Base-by-base conservation (phyloP, 1,139 yeast genomes). In the Eremothecium cymbalariae region DNA sequence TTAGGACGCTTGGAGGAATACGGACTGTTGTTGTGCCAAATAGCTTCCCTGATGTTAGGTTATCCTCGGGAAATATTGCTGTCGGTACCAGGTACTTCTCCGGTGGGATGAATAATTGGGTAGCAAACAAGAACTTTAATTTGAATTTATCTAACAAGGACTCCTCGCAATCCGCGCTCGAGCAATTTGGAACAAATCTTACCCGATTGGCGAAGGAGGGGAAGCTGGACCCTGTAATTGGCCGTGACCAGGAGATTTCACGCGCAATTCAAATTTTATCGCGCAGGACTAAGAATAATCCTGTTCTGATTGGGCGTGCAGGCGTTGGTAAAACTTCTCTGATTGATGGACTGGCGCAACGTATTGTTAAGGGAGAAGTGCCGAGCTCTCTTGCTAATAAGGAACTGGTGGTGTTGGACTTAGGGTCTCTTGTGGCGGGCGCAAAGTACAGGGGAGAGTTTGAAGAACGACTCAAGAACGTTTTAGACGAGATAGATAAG, bases 291-390 rank as follows among this genome's bases (percentile, higher is more conserved):
- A 90, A 90, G 58, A 88, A 88, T 54, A 90, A 90, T 53, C 97
- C 97, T 0, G 94, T 90, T 0, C 61, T 90, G 34, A 85, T 88
- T 34, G 98, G 97, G 42, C 77, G 83, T 45, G 97, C 98, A 1
- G 98, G 98, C 62, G 93, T 95, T 0, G 98, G 98, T 62, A 90
- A 90, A 60, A 90, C 97, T 0, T 94, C 96, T 4, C 77, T 90
- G 36, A 81, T 90, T 75, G 98, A 90, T 58, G 98, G 97, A 1
- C 67, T 90, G 33, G 97, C 97, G 0, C 97, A 90, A 60, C 64
- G 96, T 48, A 86, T 90, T 37, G 75, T 84, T 11, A 75, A 82
- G 39, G 90, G 90, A 7, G 95, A 86, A 52, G 98, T 90, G 1
- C 98, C 98, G 0, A 97, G 90, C 42, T 74, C 86, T 33, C 77